These are phyloP conservation scores for Trametes sp. DNA, from an alignment of 1,284 basidiomycete species.

Conservation along the genomic window DNA sequence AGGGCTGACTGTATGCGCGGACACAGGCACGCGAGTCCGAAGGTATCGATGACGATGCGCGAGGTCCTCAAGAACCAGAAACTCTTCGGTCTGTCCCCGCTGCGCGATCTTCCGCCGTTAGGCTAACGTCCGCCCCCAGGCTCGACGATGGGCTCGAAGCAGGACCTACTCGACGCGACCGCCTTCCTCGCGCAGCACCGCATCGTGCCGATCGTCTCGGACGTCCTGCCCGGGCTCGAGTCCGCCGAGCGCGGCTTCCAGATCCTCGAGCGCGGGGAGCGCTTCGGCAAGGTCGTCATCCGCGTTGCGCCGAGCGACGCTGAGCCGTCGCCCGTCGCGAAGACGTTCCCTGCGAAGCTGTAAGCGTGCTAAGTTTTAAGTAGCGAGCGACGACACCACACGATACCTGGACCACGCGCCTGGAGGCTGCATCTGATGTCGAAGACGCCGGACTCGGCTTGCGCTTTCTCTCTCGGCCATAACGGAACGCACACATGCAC, in stretches of 20 bases:
- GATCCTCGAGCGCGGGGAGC: slow-evolving; percentile 64
- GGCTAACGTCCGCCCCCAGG: slow-evolving; percentile 50
- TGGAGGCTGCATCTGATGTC: no score
- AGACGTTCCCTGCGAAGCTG: slow-evolving; percentile 18
- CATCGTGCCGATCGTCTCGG: slow-evolving; percentile 80
- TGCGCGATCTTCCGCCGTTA: slow-evolving; percentile 8
- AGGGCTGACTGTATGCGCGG: not conserved
- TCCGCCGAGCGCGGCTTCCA: slow-evolving; percentile 76
- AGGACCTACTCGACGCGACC: slow-evolving; percentile 78
- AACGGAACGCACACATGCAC: not conserved
- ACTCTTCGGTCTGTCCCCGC: slow-evolving; percentile 64
- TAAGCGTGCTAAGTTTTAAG: no score
- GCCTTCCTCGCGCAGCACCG: slow-evolving; percentile 72
- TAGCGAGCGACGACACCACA: no score
- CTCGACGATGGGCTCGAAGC: slow-evolving; percentile 86
- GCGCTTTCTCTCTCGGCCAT: no score
- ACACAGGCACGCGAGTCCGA: slow-evolving; percentile 69
- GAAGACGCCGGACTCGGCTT: no score
- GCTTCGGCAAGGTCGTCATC: slow-evolving; percentile 83
- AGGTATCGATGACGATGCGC: slow-evolving; percentile 78
- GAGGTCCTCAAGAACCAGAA: slow-evolving; percentile 83
- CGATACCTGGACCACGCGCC: no score
- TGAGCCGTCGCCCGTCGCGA: slow-evolving; percentile 4
- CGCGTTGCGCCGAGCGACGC: slow-evolving; percentile 44
- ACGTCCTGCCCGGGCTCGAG: slow-evolving; percentile 72